These are phyloP conservation scores for Neurospora tetraspora DNA, from an alignment of 495 filamentous ascomycete genomes.

Conservation along the genomic window DNA sequence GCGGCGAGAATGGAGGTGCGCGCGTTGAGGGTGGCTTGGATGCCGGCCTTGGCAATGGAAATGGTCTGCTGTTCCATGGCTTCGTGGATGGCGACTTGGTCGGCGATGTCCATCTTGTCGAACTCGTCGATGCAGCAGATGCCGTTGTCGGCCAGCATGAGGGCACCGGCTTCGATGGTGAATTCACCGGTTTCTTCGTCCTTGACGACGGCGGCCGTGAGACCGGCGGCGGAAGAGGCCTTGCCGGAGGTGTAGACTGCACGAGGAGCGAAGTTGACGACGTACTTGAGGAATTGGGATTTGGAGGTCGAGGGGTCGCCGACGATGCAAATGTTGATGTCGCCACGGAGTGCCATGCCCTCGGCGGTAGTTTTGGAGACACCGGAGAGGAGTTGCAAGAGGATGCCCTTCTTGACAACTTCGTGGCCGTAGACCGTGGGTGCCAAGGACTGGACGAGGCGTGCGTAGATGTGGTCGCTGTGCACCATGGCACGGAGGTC, in stretches of 20 bases:
- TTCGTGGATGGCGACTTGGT: slow-evolving; percentile 99
- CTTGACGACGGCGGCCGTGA: slow-evolving; percentile 94
- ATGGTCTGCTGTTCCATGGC: slow-evolving; percentile 99
- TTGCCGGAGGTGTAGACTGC: slow-evolving; percentile 98
- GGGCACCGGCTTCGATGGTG: slow-evolving; percentile 94
- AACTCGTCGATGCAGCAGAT: slow-evolving; percentile 99
- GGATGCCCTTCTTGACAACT: slow-evolving; percentile 92
- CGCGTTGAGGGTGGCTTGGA: slow-evolving; percentile 95
- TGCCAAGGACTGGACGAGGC: slow-evolving; percentile 90
- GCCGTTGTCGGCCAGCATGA: slow-evolving; percentile 96
- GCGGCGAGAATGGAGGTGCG: slow-evolving; percentile 91
- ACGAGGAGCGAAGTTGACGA: slow-evolving; percentile 89
- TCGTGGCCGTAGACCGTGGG: slow-evolving; percentile 97
- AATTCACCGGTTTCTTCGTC: slow-evolving; percentile 98
- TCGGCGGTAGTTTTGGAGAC: slow-evolving; percentile 84
- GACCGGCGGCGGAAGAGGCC: slow-evolving; percentile 92
- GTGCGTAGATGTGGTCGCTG: slow-evolving; percentile 85
- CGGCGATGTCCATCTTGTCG: slow-evolving; percentile 97
- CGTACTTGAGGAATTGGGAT: slow-evolving; percentile 96
- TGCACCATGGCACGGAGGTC: slow-evolving; percentile 91
- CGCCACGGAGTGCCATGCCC: slow-evolving; percentile 86
- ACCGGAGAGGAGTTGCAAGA: slow-evolving; percentile 55
- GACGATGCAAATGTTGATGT: slow-evolving; percentile 98
- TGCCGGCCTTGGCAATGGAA: slow-evolving; percentile 97
- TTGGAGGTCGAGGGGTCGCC: slow-evolving; percentile 98